phyloP scores from a whole-genome alignment of 2,329 filamentous ascomycete genomes.

The Diaporthe aspalathi region DNA sequence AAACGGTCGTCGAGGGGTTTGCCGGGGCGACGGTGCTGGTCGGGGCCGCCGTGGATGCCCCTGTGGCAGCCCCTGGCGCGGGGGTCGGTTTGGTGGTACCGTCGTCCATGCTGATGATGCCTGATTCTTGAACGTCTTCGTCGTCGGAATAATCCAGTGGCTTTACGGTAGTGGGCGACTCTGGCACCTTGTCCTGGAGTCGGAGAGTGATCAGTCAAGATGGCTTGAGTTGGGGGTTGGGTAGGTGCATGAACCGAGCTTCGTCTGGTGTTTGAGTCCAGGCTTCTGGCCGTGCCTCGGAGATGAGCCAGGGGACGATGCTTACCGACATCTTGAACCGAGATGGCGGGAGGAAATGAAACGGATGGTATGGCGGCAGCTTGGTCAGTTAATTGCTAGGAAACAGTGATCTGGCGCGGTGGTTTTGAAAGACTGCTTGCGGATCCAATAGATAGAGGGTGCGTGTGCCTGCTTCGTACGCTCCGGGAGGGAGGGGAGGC shows the following conservation, averaged over 20 bases:
- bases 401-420: conserved; percentile 1
- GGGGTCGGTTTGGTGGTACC: conserved; percentile 43
- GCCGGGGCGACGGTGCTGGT: conserved; percentile 42
- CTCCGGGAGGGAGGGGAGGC: conserved; percentile 3
- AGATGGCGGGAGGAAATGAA: conserved; percentile 23
- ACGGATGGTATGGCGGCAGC: conserved; percentile 1
- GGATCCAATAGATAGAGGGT: not conserved
- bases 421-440: not conserved
- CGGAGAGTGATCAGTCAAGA: conserved; percentile 27
- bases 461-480: not conserved
- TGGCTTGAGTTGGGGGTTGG: conserved; percentile 13
- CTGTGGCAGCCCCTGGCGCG: conserved; percentile 42
- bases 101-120: conserved; percentile 54
- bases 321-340: conserved; percentile 41
- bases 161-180: conserved; percentile 74
- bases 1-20: conserved; percentile 43
- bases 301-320: conserved; percentile 35
- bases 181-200: conserved; percentile 52
- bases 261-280: conserved; percentile 33
- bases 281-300: conserved; percentile 35
- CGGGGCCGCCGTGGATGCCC: conserved; percentile 44
- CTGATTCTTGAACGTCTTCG: conserved; percentile 74
- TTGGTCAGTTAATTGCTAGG: conserved; percentile 11
- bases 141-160: conserved; percentile 78
- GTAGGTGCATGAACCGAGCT: conserved; percentile 39